Evolutionary conservation across 75 land plant species (phyloP), one percentile per base, ranked within the genome.

Genomic region (Sequoia sempervirens): DNA sequence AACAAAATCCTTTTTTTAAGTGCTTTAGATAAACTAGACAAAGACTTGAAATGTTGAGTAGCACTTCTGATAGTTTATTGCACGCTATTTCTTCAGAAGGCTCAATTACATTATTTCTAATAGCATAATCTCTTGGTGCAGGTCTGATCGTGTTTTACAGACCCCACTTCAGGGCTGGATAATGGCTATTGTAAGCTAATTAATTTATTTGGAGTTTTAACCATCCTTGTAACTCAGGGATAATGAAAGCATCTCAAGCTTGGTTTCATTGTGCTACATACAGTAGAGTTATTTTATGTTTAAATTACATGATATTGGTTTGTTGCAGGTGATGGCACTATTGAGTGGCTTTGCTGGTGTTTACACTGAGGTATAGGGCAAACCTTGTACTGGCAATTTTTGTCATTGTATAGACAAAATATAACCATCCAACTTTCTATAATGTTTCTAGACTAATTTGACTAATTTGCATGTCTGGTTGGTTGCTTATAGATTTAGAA

Each of bases 341-440:
- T 84, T 96, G 34, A 96, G 98, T 88, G 96, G 98, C 43, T 91
- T 94, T 90, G 98, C 98, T 47, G 98, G 98, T 80, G 98, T 96
- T 17, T 96, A 96, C 83, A 96, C 98, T 17, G 98, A 56, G 61
- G 61, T 56, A 56, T 20, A 4, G 61, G 61, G 61, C 23, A 56
- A 56, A 56, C 61, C 61, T 18, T 56, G 6, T 20, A 56, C 61
- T 56, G 4, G 61, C 5, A 17, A 17, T 56, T 56, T 52, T 56
- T 56, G 61, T 14, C 18, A 5, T 56, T 17, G 23, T 56, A 56
- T 18, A 17, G 5, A 56, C 23, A 56, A 56, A 56, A 17, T 54
- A 56, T 56, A 56, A 20, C 5, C 4, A 4, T 4, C 61, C 23
- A 18, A 18, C 23, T 56, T 4, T 18, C 61, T 56, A 56, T 56